A percentile compares a stretch with the other conserved stretches of the same genome.
Evolutionary conservation across 352 stramenopile genomes (phyloP).

Genomic region (Phytophthora sansomeana): DNA sequence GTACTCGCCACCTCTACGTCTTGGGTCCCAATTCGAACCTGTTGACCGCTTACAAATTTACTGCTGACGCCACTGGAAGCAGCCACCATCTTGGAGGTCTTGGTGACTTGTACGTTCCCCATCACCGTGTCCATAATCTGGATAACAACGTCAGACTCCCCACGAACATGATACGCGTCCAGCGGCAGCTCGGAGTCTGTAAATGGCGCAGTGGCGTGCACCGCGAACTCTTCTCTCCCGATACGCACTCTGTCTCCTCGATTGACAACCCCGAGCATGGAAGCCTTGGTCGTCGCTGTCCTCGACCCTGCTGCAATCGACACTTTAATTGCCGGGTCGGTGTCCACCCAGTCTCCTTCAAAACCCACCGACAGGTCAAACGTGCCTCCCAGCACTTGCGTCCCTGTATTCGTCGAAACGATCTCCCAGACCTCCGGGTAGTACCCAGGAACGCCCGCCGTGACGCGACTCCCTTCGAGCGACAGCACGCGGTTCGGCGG

Average conservation of each 20-base stretch:
- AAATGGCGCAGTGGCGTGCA: conserved; percentile 74
- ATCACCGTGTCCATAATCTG: conserved; percentile 69
- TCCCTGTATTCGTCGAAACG: conserved; percentile 45
- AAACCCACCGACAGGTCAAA: conserved; percentile 84
- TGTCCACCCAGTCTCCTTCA: conserved; percentile 54
- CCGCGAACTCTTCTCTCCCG: conserved; percentile 60
- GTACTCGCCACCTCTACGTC: conserved; percentile 58
- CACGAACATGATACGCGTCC: conserved; percentile 73
- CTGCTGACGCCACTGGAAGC: conserved; percentile 57
- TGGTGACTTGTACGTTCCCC: conserved; percentile 63
- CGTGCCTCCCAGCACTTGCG: conserved; percentile 54
- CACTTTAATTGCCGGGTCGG: conserved; percentile 41
- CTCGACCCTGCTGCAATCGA: conserved; percentile 61
- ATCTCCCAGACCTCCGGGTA: conserved; percentile 77
- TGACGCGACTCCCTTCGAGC: conserved; percentile 53
- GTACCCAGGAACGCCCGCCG: conserved; percentile 51
- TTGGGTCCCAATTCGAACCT: conserved; percentile 63
- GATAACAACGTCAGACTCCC: conserved; percentile 38
- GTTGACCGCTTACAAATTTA: conserved; percentile 46
- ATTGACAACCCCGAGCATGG: conserved; percentile 77
- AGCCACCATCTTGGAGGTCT: conserved; percentile 37
- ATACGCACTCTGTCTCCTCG: conserved; percentile 70
- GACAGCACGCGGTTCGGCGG: conserved; percentile 63
- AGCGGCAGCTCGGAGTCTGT: conserved; percentile 73
- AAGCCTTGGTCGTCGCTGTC: conserved; percentile 44